A percentile compares a stretch with the other conserved stretches of the same genome.
phyloP scores from a whole-genome alignment of 2,329 filamentous ascomycete genomes.

The Coniochaeta sp. region DNA sequence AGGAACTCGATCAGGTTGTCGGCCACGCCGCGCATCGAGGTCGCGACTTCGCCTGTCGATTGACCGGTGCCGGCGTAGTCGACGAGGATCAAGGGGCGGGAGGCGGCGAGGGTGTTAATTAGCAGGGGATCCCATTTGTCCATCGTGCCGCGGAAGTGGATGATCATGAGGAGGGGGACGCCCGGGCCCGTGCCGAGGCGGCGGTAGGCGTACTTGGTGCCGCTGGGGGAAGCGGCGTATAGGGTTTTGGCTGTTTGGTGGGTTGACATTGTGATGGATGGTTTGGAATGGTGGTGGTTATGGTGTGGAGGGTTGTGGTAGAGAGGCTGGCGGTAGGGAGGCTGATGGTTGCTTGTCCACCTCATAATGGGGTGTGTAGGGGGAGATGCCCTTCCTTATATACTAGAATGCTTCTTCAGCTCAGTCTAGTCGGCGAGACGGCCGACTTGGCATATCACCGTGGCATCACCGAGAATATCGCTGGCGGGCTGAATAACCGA shows the following conservation, averaged over 20 bases:
- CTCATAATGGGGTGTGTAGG: too few species aligned
- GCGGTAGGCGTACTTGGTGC: constrained; percentile 11
- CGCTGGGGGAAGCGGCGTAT: constrained; percentile 3
- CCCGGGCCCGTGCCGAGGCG: constrained; percentile 8
- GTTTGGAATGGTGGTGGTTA: not conserved
- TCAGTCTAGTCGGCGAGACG: too few species aligned
- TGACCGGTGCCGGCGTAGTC: constrained; percentile 42
- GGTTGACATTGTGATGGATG: constrained; percentile 8
- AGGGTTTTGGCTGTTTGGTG: constrained; percentile 11
- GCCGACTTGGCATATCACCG: too few species aligned
- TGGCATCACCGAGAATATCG: too few species aligned
- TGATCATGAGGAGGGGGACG: constrained; percentile 11
- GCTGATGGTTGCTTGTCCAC: too few species aligned
- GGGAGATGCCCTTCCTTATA: too few species aligned
- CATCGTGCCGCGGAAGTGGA: constrained; percentile 20
- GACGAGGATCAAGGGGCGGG: constrained; percentile 35
- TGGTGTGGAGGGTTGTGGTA: too few species aligned
- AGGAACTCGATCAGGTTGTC: constrained; percentile 18
- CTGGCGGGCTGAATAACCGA: too few species aligned
- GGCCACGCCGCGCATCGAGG: constrained; percentile 21
- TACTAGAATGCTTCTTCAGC: too few species aligned
- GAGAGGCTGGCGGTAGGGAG: too few species aligned
- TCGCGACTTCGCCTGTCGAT: constrained; percentile 32
- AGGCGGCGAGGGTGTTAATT: constrained; percentile 33
- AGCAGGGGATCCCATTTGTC: constrained; percentile 32